These are phyloP conservation scores for Ophiocordyceps unilateralis DNA, from an alignment of 2,329 filamentous ascomycete genomes.

Conservation along the genomic window DNA sequence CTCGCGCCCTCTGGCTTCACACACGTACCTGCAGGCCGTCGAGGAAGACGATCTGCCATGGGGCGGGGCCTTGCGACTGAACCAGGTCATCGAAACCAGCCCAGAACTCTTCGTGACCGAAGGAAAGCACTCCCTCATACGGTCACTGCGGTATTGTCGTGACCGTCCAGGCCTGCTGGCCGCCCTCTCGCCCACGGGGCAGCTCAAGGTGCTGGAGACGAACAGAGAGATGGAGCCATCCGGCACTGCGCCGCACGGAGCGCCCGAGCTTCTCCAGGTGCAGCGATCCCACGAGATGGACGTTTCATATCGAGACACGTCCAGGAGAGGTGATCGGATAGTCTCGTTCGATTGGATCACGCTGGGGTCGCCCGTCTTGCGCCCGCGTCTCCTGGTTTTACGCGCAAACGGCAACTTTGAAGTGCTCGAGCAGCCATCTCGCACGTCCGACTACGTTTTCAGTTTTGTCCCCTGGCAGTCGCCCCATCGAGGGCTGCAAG, in stretches of 20 bases:
- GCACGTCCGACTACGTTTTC: slow-evolving; percentile 38
- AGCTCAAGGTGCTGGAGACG: slow-evolving; percentile 43
- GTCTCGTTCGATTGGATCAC: slow-evolving; percentile 54
- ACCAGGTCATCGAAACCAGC: slow-evolving; percentile 38
- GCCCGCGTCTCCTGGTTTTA: slow-evolving; percentile 40
- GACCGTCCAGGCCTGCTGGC: slow-evolving; percentile 44
- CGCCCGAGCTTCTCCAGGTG: slow-evolving; percentile 42
- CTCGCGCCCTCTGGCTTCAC: slow-evolving; percentile 31
- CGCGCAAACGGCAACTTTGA: slow-evolving; percentile 44
- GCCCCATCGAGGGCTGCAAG: slow-evolving; percentile 38
- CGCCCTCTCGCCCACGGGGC: slow-evolving; percentile 43
- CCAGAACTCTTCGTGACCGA: slow-evolving; percentile 30
- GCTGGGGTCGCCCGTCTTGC: slow-evolving; percentile 34
- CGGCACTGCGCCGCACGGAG: slow-evolving; percentile 20
- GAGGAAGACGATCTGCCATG: slow-evolving; percentile 45
- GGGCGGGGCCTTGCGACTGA: slow-evolving; percentile 41
- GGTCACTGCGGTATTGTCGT: slow-evolving; percentile 44
- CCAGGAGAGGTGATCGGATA: slow-evolving; percentile 39
- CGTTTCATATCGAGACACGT: slow-evolving; percentile 33
- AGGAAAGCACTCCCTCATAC: slow-evolving; percentile 42
- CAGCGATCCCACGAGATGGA: slow-evolving; percentile 45
- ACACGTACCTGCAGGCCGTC: slow-evolving; percentile 37
- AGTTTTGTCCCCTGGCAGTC: slow-evolving; percentile 44
- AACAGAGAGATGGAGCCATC: slow-evolving; percentile 32
- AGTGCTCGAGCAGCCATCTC: slow-evolving; percentile 42